These are phyloP conservation scores for Parastagonospora nodorum DNA, from an alignment of 2,329 filamentous ascomycete species.

Conservation along the genomic window DNA sequence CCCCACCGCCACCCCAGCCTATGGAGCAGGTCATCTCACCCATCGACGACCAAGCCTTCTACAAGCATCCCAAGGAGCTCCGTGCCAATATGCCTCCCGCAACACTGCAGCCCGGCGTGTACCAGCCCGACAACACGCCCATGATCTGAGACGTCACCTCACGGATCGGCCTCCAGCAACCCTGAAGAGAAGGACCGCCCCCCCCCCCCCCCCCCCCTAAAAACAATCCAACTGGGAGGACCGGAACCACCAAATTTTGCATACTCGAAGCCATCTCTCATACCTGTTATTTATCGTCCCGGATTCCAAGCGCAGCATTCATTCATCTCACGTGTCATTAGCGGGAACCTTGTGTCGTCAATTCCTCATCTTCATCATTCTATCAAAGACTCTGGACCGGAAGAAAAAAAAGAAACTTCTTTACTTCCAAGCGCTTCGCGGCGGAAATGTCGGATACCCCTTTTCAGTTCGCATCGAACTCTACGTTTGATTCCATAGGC, in stretches of 20 bases:
- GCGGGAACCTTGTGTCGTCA: slow-evolving; percentile 12
- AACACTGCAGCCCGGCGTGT: slow-evolving; percentile 51
- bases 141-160: slow-evolving; percentile 36
- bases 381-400: slow-evolving; percentile 8
- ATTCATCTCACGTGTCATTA: slow-evolving; percentile 31
- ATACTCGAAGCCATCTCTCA: slow-evolving; percentile 30
- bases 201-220: too few species aligned
- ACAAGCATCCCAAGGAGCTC: slow-evolving; percentile 53
- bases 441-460: slow-evolving; percentile 43
- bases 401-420: slow-evolving; percentile 1
- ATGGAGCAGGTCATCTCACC: slow-evolving; percentile 51
- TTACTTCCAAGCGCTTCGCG: slow-evolving; percentile 34
- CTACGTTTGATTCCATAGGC: too few species aligned
- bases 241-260: slow-evolving; percentile 31
- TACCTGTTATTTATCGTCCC: slow-evolving; percentile 20
- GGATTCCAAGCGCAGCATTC: slow-evolving; percentile 15
- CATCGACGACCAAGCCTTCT: slow-evolving; percentile 32
- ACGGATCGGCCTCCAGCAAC: background rate
- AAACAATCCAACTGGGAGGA: slow-evolving; percentile 25
- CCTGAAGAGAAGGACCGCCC: background rate
- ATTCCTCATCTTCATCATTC: background rate
- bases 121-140: slow-evolving; percentile 37
- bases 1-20: slow-evolving; percentile 42
- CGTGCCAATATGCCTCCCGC: slow-evolving; percentile 57
- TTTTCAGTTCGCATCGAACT: slow-evolving; percentile 9